Conservation (phyloP, 495 filamentous ascomycete genomes). For the Aspergillus nidulans region DNA sequence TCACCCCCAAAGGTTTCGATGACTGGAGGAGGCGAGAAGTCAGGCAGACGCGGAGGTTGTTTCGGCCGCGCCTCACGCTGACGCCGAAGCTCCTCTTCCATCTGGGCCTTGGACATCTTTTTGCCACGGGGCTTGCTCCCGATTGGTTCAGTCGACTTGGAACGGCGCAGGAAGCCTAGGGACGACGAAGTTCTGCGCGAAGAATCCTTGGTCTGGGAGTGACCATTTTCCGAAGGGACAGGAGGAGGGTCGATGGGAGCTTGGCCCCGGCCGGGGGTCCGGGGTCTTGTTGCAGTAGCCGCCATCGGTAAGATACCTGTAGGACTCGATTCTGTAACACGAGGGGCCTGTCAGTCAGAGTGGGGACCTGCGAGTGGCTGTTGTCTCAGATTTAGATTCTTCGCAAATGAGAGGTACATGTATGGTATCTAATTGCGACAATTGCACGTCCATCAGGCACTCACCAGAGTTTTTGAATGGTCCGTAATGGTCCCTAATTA, state of each 20-base stretch:
- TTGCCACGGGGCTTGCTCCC: constrained; percentile 52
- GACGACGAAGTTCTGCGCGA: constrained; percentile 40
- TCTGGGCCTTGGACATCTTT: constrained; percentile 53
- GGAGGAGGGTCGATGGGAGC: constrained; percentile 17
- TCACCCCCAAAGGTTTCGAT: constrained; percentile 73
- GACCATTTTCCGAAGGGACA: constrained; percentile 26
- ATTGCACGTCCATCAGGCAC: constrained; percentile 2
- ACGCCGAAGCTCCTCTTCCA: constrained; percentile 63
- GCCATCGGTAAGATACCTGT: constrained; percentile 28
- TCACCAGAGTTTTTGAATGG: not conserved
- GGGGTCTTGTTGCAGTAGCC: constrained; percentile 21
- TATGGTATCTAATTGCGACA: constrained; percentile 6
- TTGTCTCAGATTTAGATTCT: constrained; percentile 26
- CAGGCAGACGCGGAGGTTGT: constrained; percentile 75
- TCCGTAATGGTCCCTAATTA: not conserved
- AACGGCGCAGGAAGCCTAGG: constrained; percentile 68
- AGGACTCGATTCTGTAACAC: constrained; percentile 21
- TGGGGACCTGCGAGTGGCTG: constrained; percentile 20
- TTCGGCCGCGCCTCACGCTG: constrained; percentile 64
- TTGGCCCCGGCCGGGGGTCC: constrained; percentile 19
- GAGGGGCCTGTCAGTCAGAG: constrained; percentile 11
- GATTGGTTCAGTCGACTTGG: constrained; percentile 67
- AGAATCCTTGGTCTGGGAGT: constrained; percentile 19
- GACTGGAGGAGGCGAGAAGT: constrained; percentile 59
- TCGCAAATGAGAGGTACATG: constrained; percentile 3